Evolutionary conservation across 306 rosid genomes (phyloP), one percentile per base, ranked within the genome.

Genomic region (Quercus robur): DNA sequence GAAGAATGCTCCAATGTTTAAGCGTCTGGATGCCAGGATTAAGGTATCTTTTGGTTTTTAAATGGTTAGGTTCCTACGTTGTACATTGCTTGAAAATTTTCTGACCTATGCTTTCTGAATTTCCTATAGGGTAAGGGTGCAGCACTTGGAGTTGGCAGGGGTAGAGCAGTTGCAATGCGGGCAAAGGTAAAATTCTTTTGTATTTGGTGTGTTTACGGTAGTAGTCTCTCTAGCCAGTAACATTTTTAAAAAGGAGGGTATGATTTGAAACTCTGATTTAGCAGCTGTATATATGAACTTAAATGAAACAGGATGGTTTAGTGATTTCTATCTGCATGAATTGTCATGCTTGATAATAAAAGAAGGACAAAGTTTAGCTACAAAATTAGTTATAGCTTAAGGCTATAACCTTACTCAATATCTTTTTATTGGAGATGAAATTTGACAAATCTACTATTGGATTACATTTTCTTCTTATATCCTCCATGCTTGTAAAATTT

Each of bases 121-220:
- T 70, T 84, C 77, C 57, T 89, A 87, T 56, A 95, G 99, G 99
- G 99, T 75, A 95, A 95, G 88, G 99, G 99, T 70, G 94, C 98
- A n/a, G 90, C 99, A 52, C 96, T 95, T 64, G 99, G 98, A 78
- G 99, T 95, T 84, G 96, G 98, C 68, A 86, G 99, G 75, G 99
- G 99, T 86, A 89, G 99, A 88, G 98, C 99, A 71, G 98, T 91
- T 77, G 98, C 99, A 33, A 95, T 95, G 99, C 93, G 99, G 61
- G 95, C 97, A 15, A 95, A 93, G 87, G 99, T 95, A 83, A 71
- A 56, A 8, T 31, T 30, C 21, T 71, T 28, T 35, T 28, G 49
- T 30, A 9, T n/a, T 18, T 58, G n/a, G 30, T 75, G 3, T 7
- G 3, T 30, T 73, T 2, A 55, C 10, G 4, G 41, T 54, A 56